phyloP scores from a whole-genome alignment of 768 basidiomycete genomes.

The Naganishia friedmannii region DNA sequence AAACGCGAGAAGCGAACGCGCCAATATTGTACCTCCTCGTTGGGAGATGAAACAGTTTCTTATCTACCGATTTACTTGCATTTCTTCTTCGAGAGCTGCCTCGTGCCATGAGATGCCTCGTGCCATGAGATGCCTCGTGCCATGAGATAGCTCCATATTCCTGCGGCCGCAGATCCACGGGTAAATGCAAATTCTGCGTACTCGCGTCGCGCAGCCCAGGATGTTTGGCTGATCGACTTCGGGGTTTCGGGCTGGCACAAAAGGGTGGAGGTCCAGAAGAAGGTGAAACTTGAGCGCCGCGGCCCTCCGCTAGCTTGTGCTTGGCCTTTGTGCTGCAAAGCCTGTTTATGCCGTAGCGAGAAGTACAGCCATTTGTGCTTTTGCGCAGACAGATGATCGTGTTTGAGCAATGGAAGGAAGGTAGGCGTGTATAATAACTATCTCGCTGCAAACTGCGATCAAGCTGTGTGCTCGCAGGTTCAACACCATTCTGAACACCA shows the following conservation, averaged over 20 bases:
- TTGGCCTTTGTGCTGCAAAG: conserved; percentile 11
- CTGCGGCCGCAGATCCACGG: conserved; percentile 2
- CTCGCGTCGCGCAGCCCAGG: conserved; percentile 3
- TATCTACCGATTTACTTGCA: no score
- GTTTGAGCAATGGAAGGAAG: background rate
- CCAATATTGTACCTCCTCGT: background rate
- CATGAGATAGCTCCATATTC: background rate
- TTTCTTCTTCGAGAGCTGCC: no score
- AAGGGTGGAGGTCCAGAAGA: background rate
- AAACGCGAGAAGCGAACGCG: background rate
- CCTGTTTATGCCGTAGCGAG: background rate
- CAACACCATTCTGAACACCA: background rate
- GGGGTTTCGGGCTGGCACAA: background rate
- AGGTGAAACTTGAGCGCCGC: background rate
- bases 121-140: no score
- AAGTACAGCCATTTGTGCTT: conserved; percentile 10
- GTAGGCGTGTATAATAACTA: background rate
- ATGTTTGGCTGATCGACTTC: background rate
- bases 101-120: no score
- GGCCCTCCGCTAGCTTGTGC: conserved; percentile 4
- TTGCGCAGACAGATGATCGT: conserved; percentile 8
- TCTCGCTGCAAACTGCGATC: background rate
- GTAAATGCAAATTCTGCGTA: no score
- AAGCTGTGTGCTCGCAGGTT: background rate
- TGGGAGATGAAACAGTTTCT: no score